Evolutionary conservation across 1,139 yeast genomes (phyloP).

Genomic region (Candida albicans): DNA sequence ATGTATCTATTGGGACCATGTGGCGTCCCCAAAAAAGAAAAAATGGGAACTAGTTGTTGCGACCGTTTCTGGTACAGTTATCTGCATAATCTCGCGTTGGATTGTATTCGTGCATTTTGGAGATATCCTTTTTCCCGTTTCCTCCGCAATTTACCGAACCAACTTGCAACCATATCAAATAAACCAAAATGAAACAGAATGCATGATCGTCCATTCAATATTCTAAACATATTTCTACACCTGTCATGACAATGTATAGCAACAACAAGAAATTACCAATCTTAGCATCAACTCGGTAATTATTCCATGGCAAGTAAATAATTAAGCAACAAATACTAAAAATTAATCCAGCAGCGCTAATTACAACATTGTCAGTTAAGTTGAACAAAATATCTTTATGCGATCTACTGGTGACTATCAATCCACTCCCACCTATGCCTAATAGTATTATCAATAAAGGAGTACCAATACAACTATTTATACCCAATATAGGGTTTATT

Average conservation of each 20-base stretch:
- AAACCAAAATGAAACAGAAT: no score
- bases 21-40: no score
- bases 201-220: neutral
- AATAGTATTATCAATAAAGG: slow-evolving; percentile 39
- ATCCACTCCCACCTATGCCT: slow-evolving; percentile 43
- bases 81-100: no score
- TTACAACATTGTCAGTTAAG: slow-evolving; percentile 24
- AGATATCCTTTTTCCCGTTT: no score
- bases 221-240: slow-evolving; percentile 19
- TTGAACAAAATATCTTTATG: slow-evolving; percentile 22
- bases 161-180: no score
- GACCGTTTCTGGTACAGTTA: no score
- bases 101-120: no score
- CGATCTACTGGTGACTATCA: slow-evolving; percentile 14
- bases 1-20: no score
- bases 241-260: slow-evolving; percentile 24
- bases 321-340: slow-evolving; percentile 24
- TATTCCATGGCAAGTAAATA: slow-evolving; percentile 32
- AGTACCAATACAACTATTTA: slow-evolving; percentile 45
- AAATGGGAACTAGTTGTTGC: no score
- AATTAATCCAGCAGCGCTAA: slow-evolving; percentile 30
- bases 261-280: slow-evolving; percentile 26
- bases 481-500: slow-evolving; percentile 37
- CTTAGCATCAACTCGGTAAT: slow-evolving; percentile 36
- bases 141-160: no score